Evolutionary conservation across 805 yeast genomes (phyloP), one percentile per base, ranked within the genome.

Genomic region (Saccharomycopsis amapae): DNA sequence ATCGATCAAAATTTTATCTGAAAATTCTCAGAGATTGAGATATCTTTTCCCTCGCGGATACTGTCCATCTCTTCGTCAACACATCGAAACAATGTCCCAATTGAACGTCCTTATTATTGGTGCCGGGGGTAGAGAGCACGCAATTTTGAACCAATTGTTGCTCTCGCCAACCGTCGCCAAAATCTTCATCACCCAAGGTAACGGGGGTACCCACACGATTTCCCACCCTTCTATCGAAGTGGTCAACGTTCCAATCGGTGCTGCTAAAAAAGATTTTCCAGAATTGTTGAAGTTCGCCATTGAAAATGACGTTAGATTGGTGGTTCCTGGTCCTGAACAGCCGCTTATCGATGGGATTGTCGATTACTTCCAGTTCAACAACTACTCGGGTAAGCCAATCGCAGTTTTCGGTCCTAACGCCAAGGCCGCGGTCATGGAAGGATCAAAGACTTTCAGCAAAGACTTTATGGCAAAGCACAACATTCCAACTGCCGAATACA

Each of bases 91-190:
- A 9, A 5, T 30, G 37, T 40, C 43, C 24, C 5, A 13, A 25
- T 63, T 75, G 61, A 86, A 84, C 62, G 66, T 93, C 55, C 78
- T 93, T 51, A 81, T 93, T 54, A 75, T 93, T 56, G 99, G 99
- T 59, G 87, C 85, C 67, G 99, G 99, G 62, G 99, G 98, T 56
- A 88, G 99, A 72, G 99, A 93, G 67, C 97, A 93, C 63, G 97
- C 97, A 44, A 73, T 93, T 51, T 85, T 86, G 13, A 89, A 96
- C 96, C 85, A 83, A 60, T 73, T 93, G 53, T 68, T 83, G 25
- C 90, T 88, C 65, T 86, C 96, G 30, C 66, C 77, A 32, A 64
- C 75, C 38, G 95, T 88, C 30, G 66, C 67, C 50, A 73, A 76
- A 49, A 81, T 94, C 55, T 94, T 62, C 58, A 96, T 90, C 46